Evolutionary conservation across 768 basidiomycete genomes (phyloP), one percentile per base, ranked within the genome.

Genomic region (Auricularia sp.): DNA sequence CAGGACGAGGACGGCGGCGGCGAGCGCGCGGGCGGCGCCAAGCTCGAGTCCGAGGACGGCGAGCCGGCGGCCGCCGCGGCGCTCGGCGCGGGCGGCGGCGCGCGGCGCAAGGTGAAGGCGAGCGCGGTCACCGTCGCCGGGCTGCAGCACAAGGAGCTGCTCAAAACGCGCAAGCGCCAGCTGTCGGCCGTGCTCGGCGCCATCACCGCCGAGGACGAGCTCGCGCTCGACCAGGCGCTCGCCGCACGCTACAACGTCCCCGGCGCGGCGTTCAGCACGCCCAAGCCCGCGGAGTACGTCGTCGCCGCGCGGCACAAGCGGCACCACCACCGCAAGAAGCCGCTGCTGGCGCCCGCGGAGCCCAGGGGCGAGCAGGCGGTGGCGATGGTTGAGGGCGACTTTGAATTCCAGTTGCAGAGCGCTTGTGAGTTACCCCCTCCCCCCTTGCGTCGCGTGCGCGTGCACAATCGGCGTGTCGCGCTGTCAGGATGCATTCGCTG

Each of bases 171-270:
- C 68, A 88, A 87, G 72, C 80, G 85, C 62, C 89, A 90, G 75
- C 77, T 93, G 54, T 84, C 84, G 14, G 82, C 84, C 2, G 85
- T 89, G 29, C 79, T 92, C 61, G 87, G 86, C 21, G 83, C 85
- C 33, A 73, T 88, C 63, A 83, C 87, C 8, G 80, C 82, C 68
- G 84, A 84, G 18, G 86, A 90, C 74, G 83, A 85, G 14, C 78
- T 91, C 54, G 88, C 89, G 42, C 77, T 92, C 35, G 90, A 93
- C 71, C 87, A 88, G 73, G 91, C 90, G 34, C 76, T 93, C 56
- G 85, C 85, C 45, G 81, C 80, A 13, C 72, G 68, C 66, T 75
- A 75, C 64, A 33, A 24, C 34, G 29, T 59, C 8, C 56, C 56
- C 21, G 56, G 56, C 16, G 34, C 34, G 56, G 24, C 56, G 11